These are phyloP conservation scores for Abortiporus biennis DNA, from an alignment of 1,284 basidiomycete genomes.

Conservation along the genomic window DNA sequence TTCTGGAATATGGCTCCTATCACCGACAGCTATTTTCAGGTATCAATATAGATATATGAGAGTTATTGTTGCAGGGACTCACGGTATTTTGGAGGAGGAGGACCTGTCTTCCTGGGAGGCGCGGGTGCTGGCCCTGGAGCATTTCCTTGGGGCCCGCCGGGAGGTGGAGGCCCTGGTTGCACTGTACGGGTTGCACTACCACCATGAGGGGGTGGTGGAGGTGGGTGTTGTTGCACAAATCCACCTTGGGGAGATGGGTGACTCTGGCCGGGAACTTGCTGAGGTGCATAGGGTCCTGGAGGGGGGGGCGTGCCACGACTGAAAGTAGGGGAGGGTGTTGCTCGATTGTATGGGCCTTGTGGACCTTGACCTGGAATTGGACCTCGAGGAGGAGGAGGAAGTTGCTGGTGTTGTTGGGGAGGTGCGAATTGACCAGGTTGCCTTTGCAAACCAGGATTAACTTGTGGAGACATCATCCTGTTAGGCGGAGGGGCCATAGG, in stretches of 20 bases:
- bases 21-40: slow-evolving; percentile 88
- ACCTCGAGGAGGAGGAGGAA: slow-evolving; percentile 15
- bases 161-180: slow-evolving; percentile 19
- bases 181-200: background rate
- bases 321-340: slow-evolving; percentile 34
- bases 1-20: slow-evolving; percentile 86
- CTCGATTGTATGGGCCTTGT: slow-evolving; percentile 30
- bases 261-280: background rate
- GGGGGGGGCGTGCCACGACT: slow-evolving; percentile 17
- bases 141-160: slow-evolving; percentile 28
- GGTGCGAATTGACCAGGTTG: slow-evolving; percentile 1
- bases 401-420: slow-evolving; percentile 13
- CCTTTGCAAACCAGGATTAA: slow-evolving; percentile 23
- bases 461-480: slow-evolving; percentile 37
- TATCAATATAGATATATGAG: too few relatives aligned
- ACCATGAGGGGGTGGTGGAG: slow-evolving; percentile 9
- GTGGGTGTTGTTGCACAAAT: slow-evolving; percentile 10
- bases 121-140: slow-evolving; percentile 18
- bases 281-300: slow-evolving; percentile 18
- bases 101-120: slow-evolving; percentile 32
- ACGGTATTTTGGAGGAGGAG: slow-evolving; percentile 81
- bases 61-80: slow-evolving; percentile 11
- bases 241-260: slow-evolving; percentile 12
- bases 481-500: slow-evolving; percentile 35
- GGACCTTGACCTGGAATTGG: slow-evolving; percentile 34